Evolutionary conservation across 805 yeast species (phyloP), one percentile per base, ranked within the genome.

Genomic region (Candida adriatica): DNA sequence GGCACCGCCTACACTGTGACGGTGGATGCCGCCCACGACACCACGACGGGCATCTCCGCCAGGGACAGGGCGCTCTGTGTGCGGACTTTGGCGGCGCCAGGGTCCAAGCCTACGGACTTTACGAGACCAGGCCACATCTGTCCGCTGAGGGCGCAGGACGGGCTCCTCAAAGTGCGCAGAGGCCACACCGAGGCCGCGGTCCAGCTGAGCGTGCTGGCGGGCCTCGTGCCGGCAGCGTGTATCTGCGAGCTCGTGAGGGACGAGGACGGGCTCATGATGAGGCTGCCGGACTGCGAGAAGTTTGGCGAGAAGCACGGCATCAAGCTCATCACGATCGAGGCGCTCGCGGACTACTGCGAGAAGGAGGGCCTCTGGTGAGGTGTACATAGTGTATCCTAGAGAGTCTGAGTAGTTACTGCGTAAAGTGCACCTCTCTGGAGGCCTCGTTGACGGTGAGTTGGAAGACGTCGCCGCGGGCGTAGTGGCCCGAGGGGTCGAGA

Each of bases 151-250:
- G 97, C 97, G 3, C 82, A 70, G 14, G 82, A 82, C 16, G 95
- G 95, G 1, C 79, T 94, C 31, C 75, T 92, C 35, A 64, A 76
- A 35, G 61, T 64, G 30, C 81, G 99, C 66, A 67, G 83, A 36
- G 99, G 99, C 11, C 99, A 92, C 56, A 92, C 99, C 8, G 99
- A 92, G 62, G 97, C 98, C 13, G 87, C 86, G 17, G 94, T 92
- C 7, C 95, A 90, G 53, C 66, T 92, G 42, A 79, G 95, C 53
- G 62, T 64, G 49, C 65, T 88, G 49, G 70, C 90, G 6, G 87
- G 86, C 0, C 65, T 83, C 45, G 73, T 73, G 41, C 94, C 92
- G 2, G 98, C 86, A 2, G 94, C 83, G 11, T 92, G 82, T 22
- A 90, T 92, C 46, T 84, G 97, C 58, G 99, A 92, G 62, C 66